Evolutionary conservation across 225 moss, liverwort and hornwort genomes (phyloP), one percentile per base, ranked within the genome.

Genomic region (Pseudisothecium myosuroides): DNA sequence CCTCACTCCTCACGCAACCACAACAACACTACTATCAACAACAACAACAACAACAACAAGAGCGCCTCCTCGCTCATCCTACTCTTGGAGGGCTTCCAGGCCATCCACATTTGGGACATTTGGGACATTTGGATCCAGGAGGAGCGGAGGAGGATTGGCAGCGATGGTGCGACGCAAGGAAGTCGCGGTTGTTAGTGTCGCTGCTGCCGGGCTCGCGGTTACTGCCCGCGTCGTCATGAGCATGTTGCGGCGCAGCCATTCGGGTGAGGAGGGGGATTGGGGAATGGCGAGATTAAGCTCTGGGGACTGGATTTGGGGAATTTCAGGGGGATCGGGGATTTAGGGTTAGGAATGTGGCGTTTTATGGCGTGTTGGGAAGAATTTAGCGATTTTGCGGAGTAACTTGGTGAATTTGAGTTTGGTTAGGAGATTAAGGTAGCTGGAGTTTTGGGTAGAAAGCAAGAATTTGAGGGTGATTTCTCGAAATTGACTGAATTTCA

Each of bases 101-200:
- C 65, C 68, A 32, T 60, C 61, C 52, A 34, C 62, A 52, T 50
- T 66, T 36, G 60, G 11, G 14, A 34, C 62, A 52, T 50, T 66
- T 36, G 60, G 11, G 14, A 32, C 69, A 50, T 52, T 66, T 28
- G 61, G 8, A 21, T 63, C 73, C 12, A 52, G 62, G n/a, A 63
- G 83, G 10, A 63, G 49, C 49, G 55, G 72, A 79, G 55, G 72
- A 79, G 79, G 84, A 23, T 59, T 58, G 49, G 75, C 39, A 59
- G 89, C 78, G 50, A 93, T 93, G 86, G 92, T 94, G 88, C 74
- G 92, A 67, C 86, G 89, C 68, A 94, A 92, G 85, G 92, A 94
- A 62, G 88, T 94, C 31, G 94, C 92, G 55, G 93, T 94, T 60
- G 88, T 80, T 19, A 17, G 93, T 41, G 92, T 92, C 50, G 94